A percentile compares a stretch with the other conserved stretches of the same genome.
Evolutionary conservation across 495 filamentous ascomycete species (phyloP).

Genomic region (Elasticomyces elasticus): DNA sequence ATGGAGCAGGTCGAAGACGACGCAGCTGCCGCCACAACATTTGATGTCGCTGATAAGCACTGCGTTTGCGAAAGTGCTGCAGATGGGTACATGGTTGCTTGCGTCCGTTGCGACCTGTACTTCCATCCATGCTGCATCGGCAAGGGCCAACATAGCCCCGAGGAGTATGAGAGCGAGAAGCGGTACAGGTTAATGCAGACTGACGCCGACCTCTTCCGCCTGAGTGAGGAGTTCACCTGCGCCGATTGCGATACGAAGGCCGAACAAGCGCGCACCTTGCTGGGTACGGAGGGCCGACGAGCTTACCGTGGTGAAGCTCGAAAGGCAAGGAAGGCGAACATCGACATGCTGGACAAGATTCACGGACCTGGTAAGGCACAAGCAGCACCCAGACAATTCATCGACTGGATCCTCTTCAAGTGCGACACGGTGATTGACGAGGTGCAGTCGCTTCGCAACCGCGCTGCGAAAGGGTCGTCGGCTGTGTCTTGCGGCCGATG

Average conservation of each 20-base stretch:
- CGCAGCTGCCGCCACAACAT: not conserved
- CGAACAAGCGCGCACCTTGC: not conserved
- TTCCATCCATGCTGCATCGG: constrained; percentile 2
- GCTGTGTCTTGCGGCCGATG: not conserved
- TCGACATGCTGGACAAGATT: not conserved
- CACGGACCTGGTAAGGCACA: not conserved
- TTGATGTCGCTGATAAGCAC: not conserved
- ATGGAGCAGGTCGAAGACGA: not conserved
- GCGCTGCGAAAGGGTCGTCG: not conserved
- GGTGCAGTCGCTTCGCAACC: not conserved
- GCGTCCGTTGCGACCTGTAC: not conserved
- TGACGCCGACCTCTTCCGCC: not conserved
- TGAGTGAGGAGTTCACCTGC: not conserved
- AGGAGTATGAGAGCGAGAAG: not conserved
- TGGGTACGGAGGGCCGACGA: not conserved
- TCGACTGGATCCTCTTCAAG: not conserved
- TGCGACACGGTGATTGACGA: not conserved
- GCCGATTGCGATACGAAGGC: not conserved
- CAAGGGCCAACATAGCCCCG: not conserved
- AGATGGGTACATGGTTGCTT: constrained; percentile 1
- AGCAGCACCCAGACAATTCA: not conserved
- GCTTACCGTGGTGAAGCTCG: not conserved
- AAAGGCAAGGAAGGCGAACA: not conserved
- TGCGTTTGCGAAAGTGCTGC: not conserved
- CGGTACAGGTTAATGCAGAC: not conserved